These are phyloP conservation scores for Russula ochroleuca DNA, from an alignment of 768 basidiomycete genomes.

Conservation along the genomic window DNA sequence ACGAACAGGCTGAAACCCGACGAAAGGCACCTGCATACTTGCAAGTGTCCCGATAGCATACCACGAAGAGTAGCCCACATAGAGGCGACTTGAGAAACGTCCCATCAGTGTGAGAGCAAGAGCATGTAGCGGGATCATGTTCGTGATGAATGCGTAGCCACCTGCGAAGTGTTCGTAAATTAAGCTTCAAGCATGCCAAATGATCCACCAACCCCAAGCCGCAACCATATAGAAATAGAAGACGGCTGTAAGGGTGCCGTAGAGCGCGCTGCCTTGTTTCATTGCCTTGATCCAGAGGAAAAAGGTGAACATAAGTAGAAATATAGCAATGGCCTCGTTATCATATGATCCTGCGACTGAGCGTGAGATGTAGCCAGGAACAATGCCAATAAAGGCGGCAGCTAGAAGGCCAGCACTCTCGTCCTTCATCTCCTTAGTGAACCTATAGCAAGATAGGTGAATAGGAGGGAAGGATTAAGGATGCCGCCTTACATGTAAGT, in stretches of 20 bases:
- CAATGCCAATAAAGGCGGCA: slow-evolving; percentile 97
- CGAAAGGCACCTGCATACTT: slow-evolving; percentile 99
- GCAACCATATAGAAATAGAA: slow-evolving; percentile 99
- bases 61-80: slow-evolving; percentile 95
- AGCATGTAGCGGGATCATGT: slow-evolving; percentile 98
- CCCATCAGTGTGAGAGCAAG: slow-evolving; percentile 96
- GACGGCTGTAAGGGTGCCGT: slow-evolving; percentile 82
- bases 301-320: slow-evolving; percentile 99
- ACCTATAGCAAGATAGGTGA: slow-evolving; percentile 45
- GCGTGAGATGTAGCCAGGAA: slow-evolving; percentile 97
- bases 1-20: slow-evolving; percentile 96
- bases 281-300: slow-evolving; percentile 95
- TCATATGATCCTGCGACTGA: slow-evolving; percentile 99
- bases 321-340: slow-evolving; percentile 99
- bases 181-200: neutral
- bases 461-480: neutral
- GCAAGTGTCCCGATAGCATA: slow-evolving; percentile 95
- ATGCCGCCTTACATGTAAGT: slow-evolving; percentile 71
- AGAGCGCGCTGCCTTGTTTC: slow-evolving; percentile 89
- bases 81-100: slow-evolving; percentile 85
- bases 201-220: slow-evolving; percentile 75
- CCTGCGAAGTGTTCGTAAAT: slow-evolving; percentile 41
- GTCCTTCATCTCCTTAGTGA: slow-evolving; percentile 95
- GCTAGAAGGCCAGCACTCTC: slow-evolving; percentile 94
- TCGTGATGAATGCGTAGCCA: slow-evolving; percentile 99